These are phyloP conservation scores for Juglanconis sp. DNA, from an alignment of 2,329 filamentous ascomycete genomes.

Conservation along the genomic window DNA sequence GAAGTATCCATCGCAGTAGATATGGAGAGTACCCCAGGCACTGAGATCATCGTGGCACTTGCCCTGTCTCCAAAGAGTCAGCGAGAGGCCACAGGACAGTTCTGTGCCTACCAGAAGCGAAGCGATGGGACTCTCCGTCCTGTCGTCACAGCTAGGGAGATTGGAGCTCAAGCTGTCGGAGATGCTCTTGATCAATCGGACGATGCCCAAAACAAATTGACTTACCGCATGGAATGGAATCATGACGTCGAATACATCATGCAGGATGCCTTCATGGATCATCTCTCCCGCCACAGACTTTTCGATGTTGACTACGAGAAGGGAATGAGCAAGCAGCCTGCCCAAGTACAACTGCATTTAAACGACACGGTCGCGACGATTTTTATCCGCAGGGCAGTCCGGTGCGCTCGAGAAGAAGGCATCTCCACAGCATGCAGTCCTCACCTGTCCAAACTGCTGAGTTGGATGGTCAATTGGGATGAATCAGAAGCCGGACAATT, in stretches of 20 bases:
- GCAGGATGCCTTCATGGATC: background rate
- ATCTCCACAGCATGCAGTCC: too few species aligned
- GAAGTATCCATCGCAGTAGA: slow-evolving; percentile 13
- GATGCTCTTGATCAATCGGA: slow-evolving; percentile 1
- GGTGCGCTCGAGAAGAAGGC: too few species aligned
- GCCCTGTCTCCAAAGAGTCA: slow-evolving; percentile 1
- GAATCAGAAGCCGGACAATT: too few species aligned
- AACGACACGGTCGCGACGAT: too few species aligned
- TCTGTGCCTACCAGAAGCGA: slow-evolving; percentile 10
- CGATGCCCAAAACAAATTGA: slow-evolving; percentile 9
- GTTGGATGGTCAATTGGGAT: too few species aligned
- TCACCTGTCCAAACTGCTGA: too few species aligned
- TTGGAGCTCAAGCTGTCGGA: background rate
- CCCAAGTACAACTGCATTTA: too few species aligned
- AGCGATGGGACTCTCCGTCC: slow-evolving; percentile 7
- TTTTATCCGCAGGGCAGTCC: too few species aligned
- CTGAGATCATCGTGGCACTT: slow-evolving; percentile 16
- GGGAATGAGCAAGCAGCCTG: background rate
- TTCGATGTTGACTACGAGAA: too few species aligned
- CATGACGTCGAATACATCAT: slow-evolving; percentile 9
- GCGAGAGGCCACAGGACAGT: background rate
- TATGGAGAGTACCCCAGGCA: slow-evolving; percentile 6
- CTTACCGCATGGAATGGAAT: slow-evolving; percentile 14
- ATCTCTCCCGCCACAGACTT: too few species aligned
- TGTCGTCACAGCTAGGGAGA: background rate